Evolutionary conservation across 495 filamentous ascomycete genomes (phyloP).

Genomic region (Cryomyces antarcticus): DNA sequence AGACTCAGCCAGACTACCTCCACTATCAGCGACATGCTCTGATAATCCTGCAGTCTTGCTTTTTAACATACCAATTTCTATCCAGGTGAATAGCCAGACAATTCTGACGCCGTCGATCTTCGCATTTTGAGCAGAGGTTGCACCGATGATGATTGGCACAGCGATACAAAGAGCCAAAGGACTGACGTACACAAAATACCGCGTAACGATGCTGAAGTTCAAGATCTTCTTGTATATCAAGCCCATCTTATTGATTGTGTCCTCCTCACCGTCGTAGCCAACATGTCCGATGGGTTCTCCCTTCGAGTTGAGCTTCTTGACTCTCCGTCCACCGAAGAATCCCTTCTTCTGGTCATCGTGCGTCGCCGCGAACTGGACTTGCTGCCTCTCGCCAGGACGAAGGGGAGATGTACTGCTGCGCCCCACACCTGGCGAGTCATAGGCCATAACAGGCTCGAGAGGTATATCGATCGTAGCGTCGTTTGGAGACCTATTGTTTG

Average conservation of each 20-base stretch:
- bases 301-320: constrained; percentile 21
- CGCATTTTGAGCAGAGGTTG: constrained; percentile 28
- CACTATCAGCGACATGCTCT: background rate
- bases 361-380: background rate
- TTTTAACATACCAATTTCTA: constrained; percentile 44
- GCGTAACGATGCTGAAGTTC: constrained; percentile 65
- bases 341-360: constrained; percentile 24
- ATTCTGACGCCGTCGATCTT: constrained; percentile 45
- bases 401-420: constrained; percentile 11
- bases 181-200: constrained; percentile 75
- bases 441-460: constrained; percentile 23
- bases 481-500: constrained; percentile 15
- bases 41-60: too few relatives aligned
- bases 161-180: constrained; percentile 60
- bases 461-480: constrained; percentile 42
- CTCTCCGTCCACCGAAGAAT: constrained; percentile 39
- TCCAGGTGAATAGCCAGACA: constrained; percentile 71
- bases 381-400: background rate
- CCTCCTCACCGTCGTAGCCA: constrained; percentile 33
- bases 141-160: constrained; percentile 61
- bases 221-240: constrained; percentile 66
- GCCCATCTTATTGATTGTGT: constrained; percentile 62
- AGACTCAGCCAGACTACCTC: constrained; percentile 62
- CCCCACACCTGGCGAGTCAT: constrained; percentile 22
- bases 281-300: constrained; percentile 26